These are phyloP conservation scores for Eucalyptus pauciflora DNA, from an alignment of 345 rosid species.

Conservation along the genomic window DNA sequence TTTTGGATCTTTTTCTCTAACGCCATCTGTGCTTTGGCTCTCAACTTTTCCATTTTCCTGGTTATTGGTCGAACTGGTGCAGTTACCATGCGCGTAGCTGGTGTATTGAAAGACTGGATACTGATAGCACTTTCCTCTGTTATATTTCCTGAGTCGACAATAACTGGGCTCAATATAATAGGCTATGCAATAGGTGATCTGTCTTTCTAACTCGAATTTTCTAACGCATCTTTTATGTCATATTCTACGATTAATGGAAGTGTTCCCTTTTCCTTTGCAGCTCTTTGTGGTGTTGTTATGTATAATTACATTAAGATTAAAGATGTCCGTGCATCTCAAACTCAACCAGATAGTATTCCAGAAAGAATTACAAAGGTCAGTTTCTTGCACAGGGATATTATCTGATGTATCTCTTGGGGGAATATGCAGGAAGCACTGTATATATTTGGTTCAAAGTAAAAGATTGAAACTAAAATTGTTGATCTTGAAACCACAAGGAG, in stretches of 20 bases:
- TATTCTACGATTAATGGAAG: not conserved
- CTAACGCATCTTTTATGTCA: not conserved
- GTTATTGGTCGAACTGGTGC: constrained; percentile 98
- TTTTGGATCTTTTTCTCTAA: constrained; percentile 97
- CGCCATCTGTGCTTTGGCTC: constrained; percentile 83
- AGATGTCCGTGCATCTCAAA: constrained; percentile 67
- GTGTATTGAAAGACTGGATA: constrained; percentile 97
- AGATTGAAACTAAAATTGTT: not conserved
- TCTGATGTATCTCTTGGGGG: not conserved
- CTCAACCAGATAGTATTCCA: constrained; percentile 38
- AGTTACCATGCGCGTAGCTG: constrained; percentile 89
- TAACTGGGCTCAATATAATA: constrained; percentile 82
- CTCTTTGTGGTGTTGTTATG: constrained; percentile 92
- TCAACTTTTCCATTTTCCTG: constrained; percentile 86
- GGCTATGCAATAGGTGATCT: constrained; percentile 89
- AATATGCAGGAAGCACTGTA: not conserved
- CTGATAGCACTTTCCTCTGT: constrained; percentile 90
- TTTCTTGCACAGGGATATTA: not conserved
- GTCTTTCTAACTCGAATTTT: not conserved
- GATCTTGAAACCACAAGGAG: not conserved
- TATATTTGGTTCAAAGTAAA: not conserved
- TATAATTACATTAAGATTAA: constrained; percentile 79
- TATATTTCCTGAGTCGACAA: constrained; percentile 83
- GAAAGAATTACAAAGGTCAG: constrained; percentile 75
- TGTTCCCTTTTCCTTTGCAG: constrained; percentile 20